Base-by-base conservation (phyloP, 805 yeast species). In the Ogataea neopini region DNA sequence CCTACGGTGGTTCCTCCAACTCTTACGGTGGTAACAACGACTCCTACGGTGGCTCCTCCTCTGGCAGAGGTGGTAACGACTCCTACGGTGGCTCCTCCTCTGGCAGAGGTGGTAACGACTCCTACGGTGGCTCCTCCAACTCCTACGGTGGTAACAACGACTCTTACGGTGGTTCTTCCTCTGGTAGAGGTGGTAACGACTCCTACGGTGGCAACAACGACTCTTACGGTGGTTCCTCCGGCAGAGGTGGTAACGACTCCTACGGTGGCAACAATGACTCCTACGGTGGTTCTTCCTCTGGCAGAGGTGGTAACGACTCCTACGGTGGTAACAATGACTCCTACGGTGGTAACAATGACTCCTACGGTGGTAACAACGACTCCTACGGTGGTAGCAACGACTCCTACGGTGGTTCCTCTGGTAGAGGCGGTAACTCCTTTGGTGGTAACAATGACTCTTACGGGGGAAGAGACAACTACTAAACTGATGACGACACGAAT, bases 281-380 rank as follows among this genome's bases (percentile, higher is more conserved):
- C 29, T 56, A 62, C 54, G 52, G 61, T 35, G 60, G 63, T 45
- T 51, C 62, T 55, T 32, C 35, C 5, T 63, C 68, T n/a, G 23
- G 25, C 41, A 32, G 41, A 14, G 58, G 55, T 44, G 17, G 63
- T 61, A 56, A 54, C 51, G 46, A 39, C 42, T 39, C 42, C 18
- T 55, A 60, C 33, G 39, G 36, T 14, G 39, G 29, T 28, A 36
- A 43, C 50, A 17, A 28, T 18, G 22, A 22, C 42, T 39, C 42
- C 18, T 38, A 38, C 41, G 41, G 41, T 14, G 51, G 51, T 43
- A 50, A 53, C 44, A n/a, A n/a, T n/a, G n/a, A 59, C 51, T 44
- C 56, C 32, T 56, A 62, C 55, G 55, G 49, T 51, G 47, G 49
- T 40, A 50, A 44, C 49, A 37, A 44, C 8, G 8, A 8, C 25